Base-by-base conservation (phyloP, 1,284 basidiomycete genomes). In the Exobasidium cylindrosporum region DNA sequence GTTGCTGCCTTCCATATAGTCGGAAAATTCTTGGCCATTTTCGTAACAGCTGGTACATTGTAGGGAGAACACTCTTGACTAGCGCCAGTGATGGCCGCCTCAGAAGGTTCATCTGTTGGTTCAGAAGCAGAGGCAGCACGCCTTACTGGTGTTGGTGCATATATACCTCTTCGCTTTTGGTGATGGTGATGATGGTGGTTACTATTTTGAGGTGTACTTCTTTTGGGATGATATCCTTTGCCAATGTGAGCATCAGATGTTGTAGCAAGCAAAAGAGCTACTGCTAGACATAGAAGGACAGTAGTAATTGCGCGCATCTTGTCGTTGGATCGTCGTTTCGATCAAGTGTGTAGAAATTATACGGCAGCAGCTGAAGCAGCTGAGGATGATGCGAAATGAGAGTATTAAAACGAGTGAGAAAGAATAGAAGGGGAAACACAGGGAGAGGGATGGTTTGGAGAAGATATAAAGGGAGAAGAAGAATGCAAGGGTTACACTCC, bases 1-100 rank as follows among this genome's bases (percentile, higher is more conserved):
- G 61, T 63, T 11, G 82, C 82, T 2, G 78, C 78, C 6, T 78
- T 46, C 82, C 82, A 83, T 54, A 77, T 73, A 1, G 40, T 52
- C 10, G 76, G 76, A 65, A 76, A 72, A 32, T 63, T 52, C 24
- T 53, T 59, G n/a, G 57, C 40, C 47, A 78, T 59, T 14, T 66
- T 63, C 14, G 62, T 57, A 3, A 79, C 59, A 24, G 70, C 72
- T 14, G 69, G 69, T 6, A 73, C 49, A 40, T 61, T 47, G 62
- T 77, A 77, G 4, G 68, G 44, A 1, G 65, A 66, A 65, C 75
- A 77, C 32, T 73, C 66, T 23, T 65, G 57, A 35, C 29, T 60
- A 23, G 66, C 58, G 32, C 57, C 43, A 1, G 53, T 61, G 58
- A 76, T 68, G 26, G 62, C 35, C 11, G 69, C 73, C 49, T 63